Base-by-base conservation (phyloP, 768 basidiomycete species). In the Candolleomyces efflorescens region DNA sequence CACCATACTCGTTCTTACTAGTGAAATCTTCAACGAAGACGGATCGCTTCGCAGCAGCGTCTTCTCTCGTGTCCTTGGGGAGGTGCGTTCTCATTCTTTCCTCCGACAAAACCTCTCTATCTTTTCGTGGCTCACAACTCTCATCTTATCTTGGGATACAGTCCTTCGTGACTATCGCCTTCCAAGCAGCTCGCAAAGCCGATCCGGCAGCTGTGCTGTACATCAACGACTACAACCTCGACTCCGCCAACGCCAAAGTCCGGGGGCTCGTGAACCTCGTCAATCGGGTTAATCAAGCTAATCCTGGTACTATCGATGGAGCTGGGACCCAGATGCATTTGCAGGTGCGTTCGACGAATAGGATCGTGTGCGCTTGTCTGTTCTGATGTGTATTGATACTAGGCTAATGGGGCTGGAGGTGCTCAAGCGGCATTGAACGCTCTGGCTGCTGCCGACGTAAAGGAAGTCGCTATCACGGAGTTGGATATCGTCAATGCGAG, bases 1-100 rank as follows among this genome's bases (percentile, higher is more conserved):
- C 15, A n/a, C n/a, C n/a, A 18, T 52, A 13, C 17, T 4, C 7
- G 17, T 11, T 46, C 50, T 55, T 60, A 65, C 43, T 48, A 76
- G 76, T 58, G 80, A 82, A 66, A 78, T 78, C 54, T 73, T 83
- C 65, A 80, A 81, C 67, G 81, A 82, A 58, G 75, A 81, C 62
- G 80, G 81, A 45, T 72, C 71, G 52, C 62, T 81, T 53, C 73
- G 77, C 26, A 73, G 71, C 37, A 76, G 75, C 58, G 77, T 82
- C 43, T 82, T 80, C 70, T 77, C 64, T 53, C 76, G 77, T 55
- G 77, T 80, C 39, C 69, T 82, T n/a, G 79, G 80, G 57, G 73
- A 75, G 60, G 72, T 75, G 56, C 27, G 55, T 53, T n/a, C 37
- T n/a, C n/a, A 6, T 20, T 22, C 20, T 7, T 5, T 20, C 9